A percentile compares a stretch with the other conserved stretches of the same genome.
phyloP scores from a whole-genome alignment of 2,329 filamentous ascomycete genomes.

The Nannizziopsis arthrosporioides region DNA sequence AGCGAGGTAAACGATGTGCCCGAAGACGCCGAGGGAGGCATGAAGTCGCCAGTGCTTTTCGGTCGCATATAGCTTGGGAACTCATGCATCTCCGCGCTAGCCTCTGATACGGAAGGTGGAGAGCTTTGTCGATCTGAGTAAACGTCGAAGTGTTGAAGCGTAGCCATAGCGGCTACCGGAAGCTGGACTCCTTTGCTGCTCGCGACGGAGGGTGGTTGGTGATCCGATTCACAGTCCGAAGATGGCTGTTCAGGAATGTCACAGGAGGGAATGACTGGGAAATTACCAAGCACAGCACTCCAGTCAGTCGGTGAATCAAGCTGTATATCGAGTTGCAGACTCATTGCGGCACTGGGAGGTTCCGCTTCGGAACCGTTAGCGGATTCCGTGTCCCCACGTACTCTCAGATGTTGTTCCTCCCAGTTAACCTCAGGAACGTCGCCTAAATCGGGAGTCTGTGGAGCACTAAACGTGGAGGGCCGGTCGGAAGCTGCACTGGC shows the following conservation, averaged over 20 bases:
- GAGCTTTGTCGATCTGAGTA: conserved; percentile 32
- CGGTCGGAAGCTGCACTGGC: conserved; percentile 73
- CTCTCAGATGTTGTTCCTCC: conserved; percentile 34
- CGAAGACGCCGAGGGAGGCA: conserved; percentile 46
- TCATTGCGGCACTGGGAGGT: conserved; percentile 19
- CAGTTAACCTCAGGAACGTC: conserved; percentile 50
- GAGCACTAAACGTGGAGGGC: conserved; percentile 65
- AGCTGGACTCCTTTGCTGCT: conserved; percentile 51
- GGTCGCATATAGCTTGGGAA: conserved; percentile 42
- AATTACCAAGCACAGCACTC: conserved; percentile 38
- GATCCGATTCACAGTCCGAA: conserved; percentile 14
- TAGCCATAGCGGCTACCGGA: conserved; percentile 68
- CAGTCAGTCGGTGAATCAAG: conserved; percentile 46
- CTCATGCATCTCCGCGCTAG: conserved; percentile 49
- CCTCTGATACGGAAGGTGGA: conserved; percentile 37
- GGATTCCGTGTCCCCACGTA: conserved; percentile 26
- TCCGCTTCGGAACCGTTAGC: conserved; percentile 16
- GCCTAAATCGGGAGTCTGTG: conserved; percentile 65
- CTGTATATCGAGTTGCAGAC: conserved; percentile 27
- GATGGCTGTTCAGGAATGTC: conserved; percentile 18
- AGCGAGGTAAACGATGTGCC: conserved; percentile 64
- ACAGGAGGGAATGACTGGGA: conserved; percentile 29
- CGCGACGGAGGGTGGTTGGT: conserved; percentile 14
- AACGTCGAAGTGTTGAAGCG: conserved; percentile 60
- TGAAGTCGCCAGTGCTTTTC: conserved; percentile 34